Evolutionary conservation across 805 yeast species (phyloP).

Genomic region (Monosporozyma siamensis): DNA sequence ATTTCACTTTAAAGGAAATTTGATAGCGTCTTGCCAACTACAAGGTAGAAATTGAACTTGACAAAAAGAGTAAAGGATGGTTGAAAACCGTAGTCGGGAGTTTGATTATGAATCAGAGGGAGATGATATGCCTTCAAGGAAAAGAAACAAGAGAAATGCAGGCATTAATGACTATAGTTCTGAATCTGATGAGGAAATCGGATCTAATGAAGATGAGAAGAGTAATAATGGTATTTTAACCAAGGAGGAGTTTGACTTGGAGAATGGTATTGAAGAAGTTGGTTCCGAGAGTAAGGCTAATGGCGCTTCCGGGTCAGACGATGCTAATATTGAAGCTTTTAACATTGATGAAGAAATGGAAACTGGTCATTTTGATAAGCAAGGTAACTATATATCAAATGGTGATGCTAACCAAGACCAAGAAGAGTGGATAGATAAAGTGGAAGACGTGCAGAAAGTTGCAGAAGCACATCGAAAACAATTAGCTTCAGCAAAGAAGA

Average conservation of each 20-base stretch:
- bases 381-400: constrained; percentile 36
- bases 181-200: constrained; percentile 7
- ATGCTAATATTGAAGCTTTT: constrained; percentile 38
- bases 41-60: too few species aligned
- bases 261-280: not conserved
- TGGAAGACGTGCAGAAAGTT: constrained; percentile 8
- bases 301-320: constrained; percentile 2
- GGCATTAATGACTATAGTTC: not conserved
- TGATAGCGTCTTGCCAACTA: too few species aligned
- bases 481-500: constrained; percentile 11
- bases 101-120: not conserved
- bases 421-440: constrained; percentile 22
- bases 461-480: constrained; percentile 11
- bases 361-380: constrained; percentile 41
- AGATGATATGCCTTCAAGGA: not conserved
- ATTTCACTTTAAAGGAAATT: too few species aligned
- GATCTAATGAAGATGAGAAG: constrained; percentile 1
- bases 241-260: constrained; percentile 21
- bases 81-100: not conserved
- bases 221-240: constrained; percentile 14
- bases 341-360: constrained; percentile 40
- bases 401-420: constrained; percentile 2
- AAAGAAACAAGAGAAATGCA: not conserved
- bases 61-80: too few species aligned
- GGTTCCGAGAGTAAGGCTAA: not conserved